Percentiles rank a stretch among this genome's conserved stretches.
phyloP scores from a whole-genome alignment of 2,329 filamentous ascomycete genomes.

The Fusarium sororula region DNA sequence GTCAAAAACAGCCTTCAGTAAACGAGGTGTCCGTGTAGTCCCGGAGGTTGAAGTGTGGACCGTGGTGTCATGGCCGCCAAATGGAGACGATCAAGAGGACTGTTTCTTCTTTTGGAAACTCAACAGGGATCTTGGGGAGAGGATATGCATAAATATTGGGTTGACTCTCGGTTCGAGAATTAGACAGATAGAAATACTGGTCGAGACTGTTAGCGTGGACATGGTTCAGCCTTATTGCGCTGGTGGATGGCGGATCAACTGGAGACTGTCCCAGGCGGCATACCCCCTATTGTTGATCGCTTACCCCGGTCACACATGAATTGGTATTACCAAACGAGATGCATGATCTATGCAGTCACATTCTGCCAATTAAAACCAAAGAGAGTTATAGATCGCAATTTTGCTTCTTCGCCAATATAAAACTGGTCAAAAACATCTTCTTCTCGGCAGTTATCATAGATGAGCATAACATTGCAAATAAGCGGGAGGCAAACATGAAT shows the following conservation, averaged over 20 bases:
- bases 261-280: not conserved
- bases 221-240: rapidly evolving
- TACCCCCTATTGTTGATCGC: not conserved
- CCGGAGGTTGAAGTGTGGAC: not conserved
- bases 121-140: not conserved
- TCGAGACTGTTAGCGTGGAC: not conserved
- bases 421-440: rapidly evolving
- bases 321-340: not conserved
- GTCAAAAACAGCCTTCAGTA: not conserved
- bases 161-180: not conserved
- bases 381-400: rapidly evolving
- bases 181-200: not conserved
- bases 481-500: not conserved
- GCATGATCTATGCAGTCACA: not conserved
- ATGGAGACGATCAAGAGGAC: not conserved
- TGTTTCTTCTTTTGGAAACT: no score
- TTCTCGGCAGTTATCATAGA: not conserved
- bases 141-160: not conserved
- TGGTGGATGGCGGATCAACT: rapidly evolving
- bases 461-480: not conserved
- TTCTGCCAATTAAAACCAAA: not conserved
- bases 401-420: no score
- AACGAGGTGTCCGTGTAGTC: not conserved
- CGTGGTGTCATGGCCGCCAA: not conserved
- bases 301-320: rapidly evolving